A percentile compares a stretch with the other conserved stretches of the same genome.
Evolutionary conservation across 345 rosid species (phyloP).

Genomic region (Gossypium stocksii): DNA sequence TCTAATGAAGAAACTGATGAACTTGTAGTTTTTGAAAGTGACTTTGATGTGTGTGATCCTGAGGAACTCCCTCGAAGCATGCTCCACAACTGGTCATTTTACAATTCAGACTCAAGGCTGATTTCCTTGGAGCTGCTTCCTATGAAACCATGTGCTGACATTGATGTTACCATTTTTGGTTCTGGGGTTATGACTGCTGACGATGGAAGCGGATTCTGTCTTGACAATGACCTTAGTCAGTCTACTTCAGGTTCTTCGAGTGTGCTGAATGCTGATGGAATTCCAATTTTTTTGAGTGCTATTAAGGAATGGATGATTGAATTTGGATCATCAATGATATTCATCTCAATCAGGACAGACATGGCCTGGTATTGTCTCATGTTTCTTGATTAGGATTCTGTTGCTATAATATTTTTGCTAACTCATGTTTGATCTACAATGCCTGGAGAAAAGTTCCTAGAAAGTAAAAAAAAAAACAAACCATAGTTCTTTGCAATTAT

Average conservation of each 20-base stretch:
- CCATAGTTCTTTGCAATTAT: not conserved
- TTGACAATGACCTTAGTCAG: slow-evolving; percentile 39
- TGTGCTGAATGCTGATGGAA: slow-evolving; percentile 33
- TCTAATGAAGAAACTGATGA: slow-evolving; percentile 66
- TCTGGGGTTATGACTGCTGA: slow-evolving; percentile 66
- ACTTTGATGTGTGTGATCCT: slow-evolving; percentile 29
- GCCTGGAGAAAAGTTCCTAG: not conserved
- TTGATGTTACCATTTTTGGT: slow-evolving; percentile 72
- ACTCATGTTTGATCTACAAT: not conserved
- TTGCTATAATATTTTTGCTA: not conserved
- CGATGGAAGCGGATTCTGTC: slow-evolving; percentile 54
- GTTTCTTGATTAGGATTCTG: not conserved
- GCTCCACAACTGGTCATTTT: slow-evolving; percentile 85
- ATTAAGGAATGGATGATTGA: slow-evolving; percentile 92
- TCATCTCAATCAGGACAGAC: slow-evolving; percentile 66
- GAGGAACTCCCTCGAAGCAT: slow-evolving; percentile 57
- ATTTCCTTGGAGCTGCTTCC: slow-evolving; percentile 84
- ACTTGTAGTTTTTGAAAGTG: slow-evolving; percentile 40
- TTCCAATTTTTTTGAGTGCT: slow-evolving; percentile 56
- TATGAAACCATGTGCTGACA: slow-evolving; percentile 61
- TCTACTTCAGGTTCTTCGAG: slow-evolving; percentile 39
- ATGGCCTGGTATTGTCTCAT: slow-evolving; percentile 60
- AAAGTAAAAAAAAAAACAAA: not conserved
- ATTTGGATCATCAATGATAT: slow-evolving; percentile 55
- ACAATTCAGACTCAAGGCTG: slow-evolving; percentile 64